These are phyloP conservation scores for Angomonas ambiguus DNA, from an alignment of 208 protist species.

Conservation along the genomic window DNA sequence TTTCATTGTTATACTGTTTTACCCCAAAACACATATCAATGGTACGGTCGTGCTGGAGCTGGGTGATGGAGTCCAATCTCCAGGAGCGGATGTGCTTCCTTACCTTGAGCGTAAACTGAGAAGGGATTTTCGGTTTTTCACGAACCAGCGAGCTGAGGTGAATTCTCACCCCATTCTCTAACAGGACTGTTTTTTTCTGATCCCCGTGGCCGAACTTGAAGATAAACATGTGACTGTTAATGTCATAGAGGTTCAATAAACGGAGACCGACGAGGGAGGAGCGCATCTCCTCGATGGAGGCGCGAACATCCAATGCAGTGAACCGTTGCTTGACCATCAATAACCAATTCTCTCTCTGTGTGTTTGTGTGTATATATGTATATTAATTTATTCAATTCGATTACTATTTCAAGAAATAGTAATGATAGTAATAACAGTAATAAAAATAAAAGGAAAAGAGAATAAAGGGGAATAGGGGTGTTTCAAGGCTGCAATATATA, in stretches of 20 bases:
- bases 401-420: not conserved
- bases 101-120: constrained; percentile 90
- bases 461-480: no score
- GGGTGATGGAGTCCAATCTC: constrained; percentile 88
- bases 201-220: constrained; percentile 92
- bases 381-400: constrained; percentile 14
- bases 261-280: constrained; percentile 77
- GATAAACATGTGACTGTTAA: constrained; percentile 88
- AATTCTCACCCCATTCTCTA: constrained; percentile 93
- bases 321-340: constrained; percentile 89
- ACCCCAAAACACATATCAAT: constrained; percentile 94
- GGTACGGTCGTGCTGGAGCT: constrained; percentile 95
- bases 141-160: constrained; percentile 90
- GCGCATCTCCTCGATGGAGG: constrained; percentile 87
- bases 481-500: no score
- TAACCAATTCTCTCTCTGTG: not conserved
- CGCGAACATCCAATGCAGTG: constrained; percentile 90
- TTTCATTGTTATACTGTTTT: not conserved
- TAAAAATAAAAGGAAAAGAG: not conserved
- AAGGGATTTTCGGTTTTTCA: constrained; percentile 90
- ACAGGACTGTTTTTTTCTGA: constrained; percentile 83
- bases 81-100: constrained; percentile 95
- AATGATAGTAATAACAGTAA: not conserved
- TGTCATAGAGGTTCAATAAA: constrained; percentile 94
- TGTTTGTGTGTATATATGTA: constrained; percentile 11